phyloP scores from a whole-genome alignment of 2,329 filamentous ascomycete genomes.

The Fusarium albidum region DNA sequence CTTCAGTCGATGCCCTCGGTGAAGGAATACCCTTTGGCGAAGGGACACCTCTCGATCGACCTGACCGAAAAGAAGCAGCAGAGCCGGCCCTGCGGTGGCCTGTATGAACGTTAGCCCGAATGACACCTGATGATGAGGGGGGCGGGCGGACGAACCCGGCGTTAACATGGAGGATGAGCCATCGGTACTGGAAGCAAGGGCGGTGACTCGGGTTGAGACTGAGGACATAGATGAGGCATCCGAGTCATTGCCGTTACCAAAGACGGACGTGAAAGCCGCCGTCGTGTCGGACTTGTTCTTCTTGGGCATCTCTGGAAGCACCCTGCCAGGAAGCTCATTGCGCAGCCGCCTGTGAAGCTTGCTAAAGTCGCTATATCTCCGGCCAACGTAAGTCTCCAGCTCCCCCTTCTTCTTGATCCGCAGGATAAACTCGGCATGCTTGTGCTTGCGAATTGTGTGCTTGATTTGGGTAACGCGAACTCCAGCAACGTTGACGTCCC shows the following conservation, averaged over 20 bases:
- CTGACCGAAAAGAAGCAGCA: constrained; percentile 43
- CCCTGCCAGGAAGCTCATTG: constrained; percentile 87
- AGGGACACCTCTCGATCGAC: constrained; percentile 40
- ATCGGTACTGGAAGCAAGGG: constrained; percentile 37
- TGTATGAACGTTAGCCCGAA: constrained; percentile 22
- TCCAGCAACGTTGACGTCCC: constrained; percentile 92
- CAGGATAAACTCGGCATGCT: constrained; percentile 92
- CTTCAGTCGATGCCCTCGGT: constrained; percentile 44
- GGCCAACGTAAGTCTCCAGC: constrained; percentile 79
- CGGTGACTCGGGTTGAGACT: constrained; percentile 72
- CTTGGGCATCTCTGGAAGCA: constrained; percentile 84
- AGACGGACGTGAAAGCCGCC: constrained; percentile 61
- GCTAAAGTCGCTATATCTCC: constrained; percentile 88
- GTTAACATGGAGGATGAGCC: constrained; percentile 39
- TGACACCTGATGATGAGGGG: neutral
- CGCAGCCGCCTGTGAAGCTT: constrained; percentile 81
- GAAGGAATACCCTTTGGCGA: constrained; percentile 40
- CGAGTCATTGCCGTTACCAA: constrained; percentile 70
- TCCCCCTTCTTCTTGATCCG: constrained; percentile 82
- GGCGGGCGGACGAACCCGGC: constrained; percentile 29
- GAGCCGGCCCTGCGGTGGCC: constrained; percentile 39
- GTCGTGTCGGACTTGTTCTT: constrained; percentile 88
- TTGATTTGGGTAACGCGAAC: constrained; percentile 84
- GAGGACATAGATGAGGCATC: constrained; percentile 85
- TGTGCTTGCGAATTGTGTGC: constrained; percentile 87